phyloP scores from a whole-genome alignment of 208 protist genomes.

The Crithidia thermophila region DNA sequence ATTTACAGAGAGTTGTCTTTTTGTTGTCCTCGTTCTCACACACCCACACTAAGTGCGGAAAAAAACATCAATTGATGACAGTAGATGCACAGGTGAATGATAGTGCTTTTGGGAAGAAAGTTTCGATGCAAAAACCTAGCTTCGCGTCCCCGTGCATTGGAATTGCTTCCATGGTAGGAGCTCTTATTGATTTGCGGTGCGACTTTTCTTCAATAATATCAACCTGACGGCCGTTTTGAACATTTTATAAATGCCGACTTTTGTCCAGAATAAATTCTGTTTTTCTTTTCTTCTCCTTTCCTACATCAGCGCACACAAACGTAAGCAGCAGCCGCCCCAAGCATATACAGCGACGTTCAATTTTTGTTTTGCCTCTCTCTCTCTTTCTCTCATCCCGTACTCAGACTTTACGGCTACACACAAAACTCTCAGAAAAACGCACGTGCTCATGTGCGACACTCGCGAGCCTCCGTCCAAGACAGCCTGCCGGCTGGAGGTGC shows the following conservation, averaged over 20 bases:
- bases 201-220: not conserved
- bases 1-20: no score
- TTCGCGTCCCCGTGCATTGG: no score
- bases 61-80: no score
- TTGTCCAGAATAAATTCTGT: no score
- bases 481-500: conserved; percentile 42
- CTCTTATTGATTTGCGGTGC: not conserved
- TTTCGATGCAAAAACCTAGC: no score
- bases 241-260: not conserved
- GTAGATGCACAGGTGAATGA: no score
- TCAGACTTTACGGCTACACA: no score
- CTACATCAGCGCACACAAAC: not conserved
- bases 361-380: not conserved
- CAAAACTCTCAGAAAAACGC: no score
- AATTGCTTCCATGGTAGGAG: not conserved
- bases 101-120: no score
- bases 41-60: not conserved
- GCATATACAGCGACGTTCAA: no score
- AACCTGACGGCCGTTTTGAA: not conserved
- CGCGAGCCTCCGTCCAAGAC: conserved; percentile 34
- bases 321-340: no score
- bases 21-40: conserved; percentile 13
- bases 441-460: conserved; percentile 11
- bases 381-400: not conserved
- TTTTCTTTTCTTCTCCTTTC: no score